A percentile compares a stretch with the other conserved stretches of the same genome.
phyloP scores from a whole-genome alignment of 1,284 basidiomycete species.

The Sutorius eximius region DNA sequence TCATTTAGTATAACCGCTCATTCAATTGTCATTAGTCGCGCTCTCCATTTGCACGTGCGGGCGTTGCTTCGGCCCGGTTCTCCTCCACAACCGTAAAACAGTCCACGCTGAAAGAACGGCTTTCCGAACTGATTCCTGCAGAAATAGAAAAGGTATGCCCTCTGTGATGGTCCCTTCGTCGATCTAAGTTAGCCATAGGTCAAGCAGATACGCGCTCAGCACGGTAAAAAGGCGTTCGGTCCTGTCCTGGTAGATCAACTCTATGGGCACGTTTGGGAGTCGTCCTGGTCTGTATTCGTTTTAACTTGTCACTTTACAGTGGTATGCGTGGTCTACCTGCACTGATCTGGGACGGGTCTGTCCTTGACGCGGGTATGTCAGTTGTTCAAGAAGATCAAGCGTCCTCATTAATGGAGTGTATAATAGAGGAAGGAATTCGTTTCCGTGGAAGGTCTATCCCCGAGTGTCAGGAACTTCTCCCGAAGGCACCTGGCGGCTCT shows the following conservation, averaged over 20 bases:
- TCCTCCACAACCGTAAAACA: constrained; percentile 69
- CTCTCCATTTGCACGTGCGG: constrained; percentile 44
- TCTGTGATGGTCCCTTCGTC: background rate
- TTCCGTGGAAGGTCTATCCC: constrained; percentile 94
- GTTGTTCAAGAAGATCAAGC: background rate
- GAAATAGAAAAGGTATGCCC: constrained; percentile 78
- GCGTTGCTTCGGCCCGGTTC: constrained; percentile 54
- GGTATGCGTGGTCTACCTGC: constrained; percentile 91
- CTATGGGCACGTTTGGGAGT: constrained; percentile 58
- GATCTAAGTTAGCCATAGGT: constrained; percentile 49
- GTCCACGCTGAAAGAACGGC: constrained; percentile 83
- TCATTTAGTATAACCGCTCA: constrained; percentile 9
- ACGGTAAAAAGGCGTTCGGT: constrained; percentile 90
- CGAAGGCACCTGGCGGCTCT: constrained; percentile 84
- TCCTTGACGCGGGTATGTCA: constrained; percentile 77
- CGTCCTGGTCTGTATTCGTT: background rate
- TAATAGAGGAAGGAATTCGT: constrained; percentile 90
- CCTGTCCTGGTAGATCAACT: constrained; percentile 90
- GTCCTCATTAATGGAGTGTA: constrained; percentile 3
- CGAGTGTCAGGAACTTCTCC: constrained; percentile 83
- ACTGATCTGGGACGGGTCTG: constrained; percentile 94
- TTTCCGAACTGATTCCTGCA: constrained; percentile 87
- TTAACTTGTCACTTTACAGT: constrained; percentile 44
- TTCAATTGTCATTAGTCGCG: constrained; percentile 42
- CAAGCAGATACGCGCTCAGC: constrained; percentile 77